phyloP scores from a whole-genome alignment of 768 basidiomycete species.

The Pulveroboletus sp. region DNA sequence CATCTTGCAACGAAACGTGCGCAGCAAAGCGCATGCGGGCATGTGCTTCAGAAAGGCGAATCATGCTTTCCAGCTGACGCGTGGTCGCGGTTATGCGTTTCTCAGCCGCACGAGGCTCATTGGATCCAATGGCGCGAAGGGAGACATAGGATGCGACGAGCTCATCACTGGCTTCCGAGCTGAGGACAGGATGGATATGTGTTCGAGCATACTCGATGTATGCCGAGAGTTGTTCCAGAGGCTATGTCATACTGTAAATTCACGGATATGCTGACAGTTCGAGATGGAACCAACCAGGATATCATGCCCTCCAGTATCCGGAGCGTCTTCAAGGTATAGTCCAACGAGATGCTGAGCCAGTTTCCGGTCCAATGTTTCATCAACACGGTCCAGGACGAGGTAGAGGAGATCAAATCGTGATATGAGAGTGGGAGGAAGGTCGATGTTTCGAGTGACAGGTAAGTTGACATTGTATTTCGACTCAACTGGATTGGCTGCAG shows the following conservation, averaged over 20 bases:
- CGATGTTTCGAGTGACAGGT: conserved; percentile 94
- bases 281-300: conserved; percentile 56
- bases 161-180: conserved; percentile 77
- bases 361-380: conserved; percentile 79
- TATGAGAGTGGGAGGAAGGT: conserved; percentile 94
- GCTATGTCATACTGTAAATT: conserved; percentile 42
- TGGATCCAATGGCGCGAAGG: conserved; percentile 82
- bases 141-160: conserved; percentile 89
- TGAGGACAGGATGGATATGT: conserved; percentile 80
- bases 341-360: conserved; percentile 91
- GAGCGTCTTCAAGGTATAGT: conserved; percentile 89
- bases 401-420: conserved; percentile 97
- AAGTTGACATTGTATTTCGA: conserved; percentile 90
- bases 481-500: conserved; percentile 95
- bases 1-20: conserved; percentile 83
- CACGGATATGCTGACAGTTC: not conserved
- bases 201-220: conserved; percentile 93
- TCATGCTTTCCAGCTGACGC: conserved; percentile 94
- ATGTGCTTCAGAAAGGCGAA: conserved; percentile 93
- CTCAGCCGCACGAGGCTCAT: conserved; percentile 82
- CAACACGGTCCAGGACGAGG: conserved; percentile 90
- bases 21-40: conserved; percentile 92
- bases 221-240: conserved; percentile 83
- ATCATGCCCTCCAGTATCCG: conserved; percentile 53
- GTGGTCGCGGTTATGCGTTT: conserved; percentile 98